Conservation (phyloP, 148 eudicot genomes). For the Cornus suecica region DNA sequence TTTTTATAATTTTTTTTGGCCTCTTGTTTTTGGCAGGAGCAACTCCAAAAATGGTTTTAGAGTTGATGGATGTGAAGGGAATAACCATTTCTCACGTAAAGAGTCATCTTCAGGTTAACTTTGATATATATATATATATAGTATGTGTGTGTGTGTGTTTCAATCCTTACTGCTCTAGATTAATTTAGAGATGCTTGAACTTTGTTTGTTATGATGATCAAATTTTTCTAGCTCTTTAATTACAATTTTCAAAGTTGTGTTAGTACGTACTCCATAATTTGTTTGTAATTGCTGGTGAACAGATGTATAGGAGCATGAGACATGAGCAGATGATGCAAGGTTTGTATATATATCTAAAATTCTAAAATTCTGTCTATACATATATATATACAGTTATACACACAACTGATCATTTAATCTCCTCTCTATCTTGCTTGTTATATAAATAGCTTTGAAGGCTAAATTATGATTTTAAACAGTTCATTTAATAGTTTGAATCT, state of each 20-base stretch:
- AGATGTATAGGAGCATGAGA: slow-evolving; percentile 58
- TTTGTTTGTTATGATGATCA: background rate
- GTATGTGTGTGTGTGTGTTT: too few species aligned
- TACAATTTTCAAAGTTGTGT: background rate
- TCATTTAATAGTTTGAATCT: too few species aligned
- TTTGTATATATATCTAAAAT: slow-evolving; percentile 9
- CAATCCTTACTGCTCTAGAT: background rate
- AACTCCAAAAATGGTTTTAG: slow-evolving; percentile 68
- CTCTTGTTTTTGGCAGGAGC: slow-evolving; percentile 39
- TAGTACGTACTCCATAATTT: too few species aligned
- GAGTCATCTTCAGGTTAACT: slow-evolving; percentile 90
- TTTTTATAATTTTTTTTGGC: background rate
- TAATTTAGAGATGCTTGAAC: background rate
- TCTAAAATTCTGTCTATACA: background rate
- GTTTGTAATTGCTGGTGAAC: slow-evolving; percentile 5
- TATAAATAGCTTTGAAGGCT: too few species aligned
- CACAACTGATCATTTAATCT: background rate
- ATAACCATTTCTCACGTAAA: slow-evolving; percentile 65
- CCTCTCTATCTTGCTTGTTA: too few species aligned
- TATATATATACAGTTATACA: background rate
- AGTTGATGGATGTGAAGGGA: slow-evolving; percentile 64
- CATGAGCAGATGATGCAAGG: slow-evolving; percentile 50
- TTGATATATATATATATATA: background rate
- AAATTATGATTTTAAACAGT: too few species aligned
- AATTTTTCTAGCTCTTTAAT: background rate